phyloP scores from a whole-genome alignment of 2,329 filamentous ascomycete genomes.

The Epicoccum sorghinum region DNA sequence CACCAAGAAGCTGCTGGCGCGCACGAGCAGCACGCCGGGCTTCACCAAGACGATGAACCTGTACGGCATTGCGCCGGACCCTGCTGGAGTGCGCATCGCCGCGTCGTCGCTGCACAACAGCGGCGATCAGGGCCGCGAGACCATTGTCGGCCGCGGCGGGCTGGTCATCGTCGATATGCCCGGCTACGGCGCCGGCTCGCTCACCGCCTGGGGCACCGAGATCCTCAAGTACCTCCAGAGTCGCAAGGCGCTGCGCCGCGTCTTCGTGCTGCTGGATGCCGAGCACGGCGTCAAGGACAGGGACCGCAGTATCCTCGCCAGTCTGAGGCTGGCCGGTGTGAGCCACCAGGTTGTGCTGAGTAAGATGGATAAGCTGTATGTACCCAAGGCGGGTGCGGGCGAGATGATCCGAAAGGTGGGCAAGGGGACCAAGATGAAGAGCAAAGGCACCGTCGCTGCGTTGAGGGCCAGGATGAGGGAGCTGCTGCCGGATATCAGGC shows the following conservation, averaged over 20 bases:
- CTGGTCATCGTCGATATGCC: conserved; percentile 73
- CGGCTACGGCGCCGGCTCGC: conserved; percentile 69
- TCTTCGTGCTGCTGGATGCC: conserved; percentile 69
- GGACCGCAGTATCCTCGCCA: conserved; percentile 63
- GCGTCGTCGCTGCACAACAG: conserved; percentile 15
- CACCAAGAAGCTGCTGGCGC: conserved; percentile 52
- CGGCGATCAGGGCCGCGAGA: conserved; percentile 23
- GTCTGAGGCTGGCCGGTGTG: conserved; percentile 63
- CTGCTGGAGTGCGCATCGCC: conserved; percentile 30
- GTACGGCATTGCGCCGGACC: conserved; percentile 60
- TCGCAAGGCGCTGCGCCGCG: conserved; percentile 66
- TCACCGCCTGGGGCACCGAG: conserved; percentile 67
- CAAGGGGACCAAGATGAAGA: conserved; percentile 17
- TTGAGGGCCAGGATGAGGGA: conserved; percentile 50
- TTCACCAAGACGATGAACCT: conserved; percentile 70
- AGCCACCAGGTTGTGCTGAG: conserved; percentile 70
- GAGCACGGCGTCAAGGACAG: conserved; percentile 67
- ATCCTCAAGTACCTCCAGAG: conserved; percentile 71
- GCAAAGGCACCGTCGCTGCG: conserved; percentile 49
- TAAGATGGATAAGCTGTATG: conserved; percentile 62
- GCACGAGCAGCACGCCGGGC: conserved; percentile 64
- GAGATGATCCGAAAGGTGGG: conserved; percentile 25
- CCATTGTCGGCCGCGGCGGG: conserved; percentile 47
- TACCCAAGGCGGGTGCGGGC: conserved; percentile 28
- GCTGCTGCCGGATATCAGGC: conserved; percentile 46